phyloP scores from a whole-genome alignment of 176 grass and related monocot species.

The Rhipidocladum racemiflorum region DNA sequence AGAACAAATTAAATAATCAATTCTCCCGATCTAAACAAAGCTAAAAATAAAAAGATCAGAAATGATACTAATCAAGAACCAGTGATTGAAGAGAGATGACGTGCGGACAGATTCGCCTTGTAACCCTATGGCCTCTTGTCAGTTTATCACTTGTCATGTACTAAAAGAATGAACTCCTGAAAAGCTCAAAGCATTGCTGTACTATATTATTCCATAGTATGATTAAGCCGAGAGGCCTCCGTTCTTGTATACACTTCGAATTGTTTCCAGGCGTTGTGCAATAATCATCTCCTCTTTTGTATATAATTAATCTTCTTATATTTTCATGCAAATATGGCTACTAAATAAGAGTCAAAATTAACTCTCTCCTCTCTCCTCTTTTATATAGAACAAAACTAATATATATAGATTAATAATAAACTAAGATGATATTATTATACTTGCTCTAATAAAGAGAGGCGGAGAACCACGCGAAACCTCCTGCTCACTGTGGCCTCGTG shows the following conservation, averaged over 20 bases:
- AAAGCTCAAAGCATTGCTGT: background rate
- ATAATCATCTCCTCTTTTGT: too few species aligned
- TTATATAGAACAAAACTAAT: too few species aligned
- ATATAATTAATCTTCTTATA: too few species aligned
- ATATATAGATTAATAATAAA: too few species aligned
- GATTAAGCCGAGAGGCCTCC: background rate
- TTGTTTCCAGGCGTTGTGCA: too few species aligned
- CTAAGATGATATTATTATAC: too few species aligned
- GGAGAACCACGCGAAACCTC: conserved; percentile 15
- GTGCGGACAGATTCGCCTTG: background rate
- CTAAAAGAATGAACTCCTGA: background rate
- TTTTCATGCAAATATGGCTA: too few species aligned
- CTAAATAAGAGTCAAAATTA: too few species aligned
- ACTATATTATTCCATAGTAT: background rate
- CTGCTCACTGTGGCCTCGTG: conserved; percentile 28
- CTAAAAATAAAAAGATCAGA: background rate
- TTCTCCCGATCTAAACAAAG: background rate
- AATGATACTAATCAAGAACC: background rate
- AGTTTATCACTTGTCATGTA: background rate
- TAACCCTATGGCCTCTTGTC: background rate
- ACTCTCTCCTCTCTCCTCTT: too few species aligned
- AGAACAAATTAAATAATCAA: too few species aligned
- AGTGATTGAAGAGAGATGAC: background rate
- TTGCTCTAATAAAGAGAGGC: conserved; percentile 28
- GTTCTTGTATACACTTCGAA: conserved; percentile 7